These are phyloP conservation scores for Hericium coralloides DNA, from an alignment of 768 basidiomycete species.

Conservation along the genomic window DNA sequence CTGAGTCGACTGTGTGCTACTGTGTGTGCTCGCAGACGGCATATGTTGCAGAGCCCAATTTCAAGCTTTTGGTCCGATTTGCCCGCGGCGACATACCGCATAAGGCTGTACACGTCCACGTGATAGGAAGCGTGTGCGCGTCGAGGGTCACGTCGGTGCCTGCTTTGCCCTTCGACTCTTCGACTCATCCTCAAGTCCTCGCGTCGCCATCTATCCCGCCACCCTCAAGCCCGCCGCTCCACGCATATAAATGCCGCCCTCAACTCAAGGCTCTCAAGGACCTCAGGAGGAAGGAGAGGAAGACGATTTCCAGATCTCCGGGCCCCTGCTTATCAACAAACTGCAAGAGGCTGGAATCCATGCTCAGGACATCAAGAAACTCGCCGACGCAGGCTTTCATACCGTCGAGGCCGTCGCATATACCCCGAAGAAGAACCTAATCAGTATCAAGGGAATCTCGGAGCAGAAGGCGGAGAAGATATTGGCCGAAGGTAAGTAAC, in stretches of 20 bases:
- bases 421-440: constrained; percentile 88
- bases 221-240: no score
- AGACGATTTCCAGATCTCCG: constrained; percentile 50
- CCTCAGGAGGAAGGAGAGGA: constrained; percentile 42
- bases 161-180: no score
- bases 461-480: constrained; percentile 98
- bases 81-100: no score
- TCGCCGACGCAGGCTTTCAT: constrained; percentile 82
- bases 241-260: constrained; percentile 42
- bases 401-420: constrained; percentile 96
- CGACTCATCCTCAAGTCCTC: no score
- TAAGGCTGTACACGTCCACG: constrained; percentile 10
- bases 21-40: no score
- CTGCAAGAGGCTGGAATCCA: constrained; percentile 85
- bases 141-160: neutral
- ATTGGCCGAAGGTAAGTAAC: constrained; percentile 66
- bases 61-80: no score
- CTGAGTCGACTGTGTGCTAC: no score
- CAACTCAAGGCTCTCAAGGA: constrained; percentile 38
- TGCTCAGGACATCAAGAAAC: constrained; percentile 89
- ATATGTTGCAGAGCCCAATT: no score
- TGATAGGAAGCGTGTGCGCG: constrained; percentile 3
- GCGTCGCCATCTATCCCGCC: no score
- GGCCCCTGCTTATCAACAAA: constrained; percentile 80
- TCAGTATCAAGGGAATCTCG: constrained; percentile 92